These are phyloP conservation scores for Rhizopogon salebrosus DNA, from an alignment of 768 basidiomycete species.

Conservation along the genomic window DNA sequence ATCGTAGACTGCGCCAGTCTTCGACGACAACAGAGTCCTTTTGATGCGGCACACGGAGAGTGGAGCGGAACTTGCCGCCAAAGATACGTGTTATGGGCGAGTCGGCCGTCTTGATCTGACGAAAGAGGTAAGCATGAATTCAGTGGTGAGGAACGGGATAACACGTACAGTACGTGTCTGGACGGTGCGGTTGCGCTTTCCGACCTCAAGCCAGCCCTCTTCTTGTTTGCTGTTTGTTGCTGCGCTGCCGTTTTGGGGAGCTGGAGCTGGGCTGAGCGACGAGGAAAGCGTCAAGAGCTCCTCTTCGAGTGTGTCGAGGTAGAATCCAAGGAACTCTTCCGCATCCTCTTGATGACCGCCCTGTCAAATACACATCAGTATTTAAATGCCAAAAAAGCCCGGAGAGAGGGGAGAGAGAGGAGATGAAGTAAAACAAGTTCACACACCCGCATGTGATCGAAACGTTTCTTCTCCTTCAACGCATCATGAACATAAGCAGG, in stretches of 20 bases:
- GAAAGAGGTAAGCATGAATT: neutral
- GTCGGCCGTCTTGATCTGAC: constrained; percentile 71
- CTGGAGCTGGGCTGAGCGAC: constrained; percentile 38
- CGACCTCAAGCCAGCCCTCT: constrained; percentile 89
- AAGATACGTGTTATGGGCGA: constrained; percentile 91
- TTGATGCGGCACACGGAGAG: constrained; percentile 73
- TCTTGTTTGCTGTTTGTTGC: constrained; percentile 24
- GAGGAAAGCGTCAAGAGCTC: constrained; percentile 71
- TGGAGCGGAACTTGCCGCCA: constrained; percentile 86
- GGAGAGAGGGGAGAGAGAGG: constrained; percentile 1
- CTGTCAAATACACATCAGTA: constrained; percentile 29
- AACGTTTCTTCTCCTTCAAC: constrained; percentile 88
- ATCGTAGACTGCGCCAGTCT: constrained; percentile 82
- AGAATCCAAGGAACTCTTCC: constrained; percentile 98
- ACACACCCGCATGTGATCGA: constrained; percentile 87
- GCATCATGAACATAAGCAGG: constrained; percentile 88
- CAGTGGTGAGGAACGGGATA: neutral
- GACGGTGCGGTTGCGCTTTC: constrained; percentile 76
- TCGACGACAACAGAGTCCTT: constrained; percentile 86
- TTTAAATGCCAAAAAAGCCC: neutral
- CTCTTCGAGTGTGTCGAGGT: constrained; percentile 90
- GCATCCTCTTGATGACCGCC: constrained; percentile 97
- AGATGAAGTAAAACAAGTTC: neutral
- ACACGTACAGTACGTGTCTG: constrained; percentile 72
- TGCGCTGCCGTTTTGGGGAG: constrained; percentile 9